Conservation (phyloP, 1,284 basidiomycete genomes). For the Pseudozyma sp. region DNA sequence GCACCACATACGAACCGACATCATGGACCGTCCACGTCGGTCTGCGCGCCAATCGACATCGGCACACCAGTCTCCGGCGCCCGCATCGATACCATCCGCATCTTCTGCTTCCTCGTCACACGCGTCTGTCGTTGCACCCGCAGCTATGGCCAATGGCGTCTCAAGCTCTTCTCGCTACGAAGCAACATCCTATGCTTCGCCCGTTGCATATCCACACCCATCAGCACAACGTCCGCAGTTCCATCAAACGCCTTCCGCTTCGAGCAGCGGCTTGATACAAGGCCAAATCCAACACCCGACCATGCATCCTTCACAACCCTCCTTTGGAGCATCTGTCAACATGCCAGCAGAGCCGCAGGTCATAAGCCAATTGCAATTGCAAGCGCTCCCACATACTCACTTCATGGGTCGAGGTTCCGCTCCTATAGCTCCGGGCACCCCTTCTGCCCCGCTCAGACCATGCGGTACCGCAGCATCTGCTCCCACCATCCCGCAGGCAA, state of each 20-base stretch:
- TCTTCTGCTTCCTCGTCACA: constrained; percentile 6
- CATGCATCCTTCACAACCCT: constrained; percentile 12
- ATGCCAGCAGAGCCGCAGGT: constrained; percentile 12
- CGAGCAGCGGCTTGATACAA: constrained; percentile 26
- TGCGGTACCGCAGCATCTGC: constrained; percentile 31
- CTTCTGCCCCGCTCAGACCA: constrained; percentile 29
- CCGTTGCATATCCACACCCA: constrained; percentile 10
- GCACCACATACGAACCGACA: background rate
- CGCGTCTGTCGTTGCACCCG: constrained; percentile 15
- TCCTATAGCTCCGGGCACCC: constrained; percentile 33
- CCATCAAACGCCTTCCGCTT: constrained; percentile 23
- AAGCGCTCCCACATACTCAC: constrained; percentile 20
- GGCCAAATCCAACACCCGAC: constrained; percentile 22
- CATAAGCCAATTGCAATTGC: constrained; percentile 20
- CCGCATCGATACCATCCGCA: constrained; percentile 7
- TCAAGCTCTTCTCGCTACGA: constrained; percentile 31
- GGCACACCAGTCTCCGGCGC: constrained; percentile 33
- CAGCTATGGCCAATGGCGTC: constrained; percentile 30
- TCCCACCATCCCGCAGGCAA: constrained; percentile 74
- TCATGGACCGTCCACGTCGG: constrained; percentile 49
- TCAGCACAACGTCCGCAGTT: constrained; percentile 10
- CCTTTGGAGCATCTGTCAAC: constrained; percentile 5
- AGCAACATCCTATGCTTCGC: constrained; percentile 23
- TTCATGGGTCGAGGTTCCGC: constrained; percentile 32
- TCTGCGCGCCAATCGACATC: constrained; percentile 44